Conservation (phyloP, 2,329 filamentous ascomycete genomes). For the Lachnellula arida region DNA sequence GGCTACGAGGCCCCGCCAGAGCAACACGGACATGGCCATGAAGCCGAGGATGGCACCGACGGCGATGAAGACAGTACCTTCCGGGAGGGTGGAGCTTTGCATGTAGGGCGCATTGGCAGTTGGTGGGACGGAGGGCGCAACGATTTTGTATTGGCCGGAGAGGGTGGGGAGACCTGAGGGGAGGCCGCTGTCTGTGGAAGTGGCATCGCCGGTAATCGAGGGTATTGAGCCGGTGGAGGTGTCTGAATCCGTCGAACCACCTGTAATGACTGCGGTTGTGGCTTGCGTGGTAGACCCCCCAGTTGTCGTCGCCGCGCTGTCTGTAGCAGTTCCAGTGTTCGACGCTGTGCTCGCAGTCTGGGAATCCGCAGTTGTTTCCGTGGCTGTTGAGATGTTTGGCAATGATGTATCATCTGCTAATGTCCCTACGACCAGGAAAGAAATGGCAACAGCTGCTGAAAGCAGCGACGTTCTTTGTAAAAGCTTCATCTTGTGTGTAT, state of each 20-base stretch:
- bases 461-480: conserved; percentile 12
- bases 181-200: conserved; percentile 8
- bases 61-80: conserved; percentile 94
- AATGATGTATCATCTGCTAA: conserved; percentile 10
- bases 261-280: conserved; percentile 11
- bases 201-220: conserved; percentile 14
- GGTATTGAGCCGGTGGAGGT: background rate
- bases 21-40: conserved; percentile 73
- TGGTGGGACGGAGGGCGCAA: conserved; percentile 72
- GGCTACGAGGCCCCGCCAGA: conserved; percentile 83
- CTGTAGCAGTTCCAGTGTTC: conserved; percentile 18
- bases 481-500: conserved; percentile 20
- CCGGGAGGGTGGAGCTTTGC: conserved; percentile 77
- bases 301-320: background rate
- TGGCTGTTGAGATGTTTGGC: conserved; percentile 22
- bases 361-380: conserved; percentile 14
- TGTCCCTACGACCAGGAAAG: conserved; percentile 17
- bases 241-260: conserved; percentile 10
- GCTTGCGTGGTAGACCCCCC: conserved; percentile 3
- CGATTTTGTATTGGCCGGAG: conserved; percentile 56
- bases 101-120: conserved; percentile 86
- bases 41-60: conserved; percentile 86
- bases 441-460: conserved; percentile 14
- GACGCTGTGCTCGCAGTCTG: conserved; percentile 9
- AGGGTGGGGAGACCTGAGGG: conserved; percentile 45